A percentile compares a stretch with the other conserved stretches of the same genome.
phyloP scores from a whole-genome alignment of 164 flowering plant species.

The Stephania yunnanensis region DNA sequence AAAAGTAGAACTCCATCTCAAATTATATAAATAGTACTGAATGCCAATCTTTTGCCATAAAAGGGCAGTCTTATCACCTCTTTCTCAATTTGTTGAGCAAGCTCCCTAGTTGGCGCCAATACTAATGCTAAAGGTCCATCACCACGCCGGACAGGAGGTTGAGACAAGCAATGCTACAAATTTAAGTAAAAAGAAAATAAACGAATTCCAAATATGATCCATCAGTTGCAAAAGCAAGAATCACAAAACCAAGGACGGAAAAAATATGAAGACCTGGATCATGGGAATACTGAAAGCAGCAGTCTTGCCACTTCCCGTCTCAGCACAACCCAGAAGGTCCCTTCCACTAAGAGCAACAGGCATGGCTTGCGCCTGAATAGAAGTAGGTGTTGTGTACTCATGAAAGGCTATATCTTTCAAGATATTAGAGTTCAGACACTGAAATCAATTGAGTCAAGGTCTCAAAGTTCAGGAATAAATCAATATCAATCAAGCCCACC shows the following conservation, averaged over 20 bases:
- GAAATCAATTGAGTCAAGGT: constrained; percentile 4
- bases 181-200: not conserved
- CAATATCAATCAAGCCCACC: not conserved
- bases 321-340: constrained; percentile 63
- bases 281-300: constrained; percentile 66
- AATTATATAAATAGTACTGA: not conserved
- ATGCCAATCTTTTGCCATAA: not conserved
- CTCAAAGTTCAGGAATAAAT: not conserved
- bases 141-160: constrained; percentile 45
- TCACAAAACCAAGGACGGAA: not conserved
- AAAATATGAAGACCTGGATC: constrained; percentile 40
- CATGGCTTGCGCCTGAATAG: constrained; percentile 65
- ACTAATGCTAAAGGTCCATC: constrained; percentile 62
- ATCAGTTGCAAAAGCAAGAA: not conserved
- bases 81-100: constrained; percentile 58
- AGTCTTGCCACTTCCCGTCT: constrained; percentile 72
- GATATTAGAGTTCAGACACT: constrained; percentile 48
- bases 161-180: constrained; percentile 55
- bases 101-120: constrained; percentile 69
- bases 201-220: not conserved
- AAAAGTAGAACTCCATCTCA: not conserved
- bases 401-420: constrained; percentile 54
- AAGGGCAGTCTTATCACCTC: constrained; percentile 20
- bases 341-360: constrained; percentile 60
- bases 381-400: constrained; percentile 52